Conservation (phyloP, 1,284 basidiomycete genomes). For the Earliella scabrosa region DNA sequence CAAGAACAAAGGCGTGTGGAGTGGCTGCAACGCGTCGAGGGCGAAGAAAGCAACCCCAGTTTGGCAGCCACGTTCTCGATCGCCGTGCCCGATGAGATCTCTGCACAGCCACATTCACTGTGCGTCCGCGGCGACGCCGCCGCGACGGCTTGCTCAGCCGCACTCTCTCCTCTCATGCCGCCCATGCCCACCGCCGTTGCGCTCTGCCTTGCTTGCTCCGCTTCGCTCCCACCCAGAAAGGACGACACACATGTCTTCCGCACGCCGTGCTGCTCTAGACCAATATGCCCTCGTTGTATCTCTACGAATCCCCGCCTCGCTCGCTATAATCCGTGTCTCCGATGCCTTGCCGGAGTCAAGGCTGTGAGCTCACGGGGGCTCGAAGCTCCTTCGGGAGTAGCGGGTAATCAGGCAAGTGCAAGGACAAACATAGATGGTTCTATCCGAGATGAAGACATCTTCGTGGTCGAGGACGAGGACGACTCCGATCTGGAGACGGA, state of each 20-base stretch:
- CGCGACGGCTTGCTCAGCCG: slow-evolving; percentile 4
- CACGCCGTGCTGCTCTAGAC: slow-evolving; percentile 61
- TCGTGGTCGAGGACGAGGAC: slow-evolving; percentile 62
- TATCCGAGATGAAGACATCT: slow-evolving; percentile 60
- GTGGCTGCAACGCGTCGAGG: slow-evolving; percentile 11
- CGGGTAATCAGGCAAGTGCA: background rate
- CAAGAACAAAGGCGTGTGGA: slow-evolving; percentile 13
- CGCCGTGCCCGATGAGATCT: slow-evolving; percentile 10
- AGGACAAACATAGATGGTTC: slow-evolving; percentile 54
- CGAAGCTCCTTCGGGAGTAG: background rate
- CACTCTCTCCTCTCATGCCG: slow-evolving; percentile 8
- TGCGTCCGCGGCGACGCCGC: background rate
- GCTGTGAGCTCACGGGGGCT: slow-evolving; percentile 41
- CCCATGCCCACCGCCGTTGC: slow-evolving; percentile 2
- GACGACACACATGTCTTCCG: slow-evolving; percentile 37
- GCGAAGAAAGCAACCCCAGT: slow-evolving; percentile 13
- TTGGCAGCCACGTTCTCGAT: slow-evolving; percentile 5
- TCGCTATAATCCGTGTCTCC: slow-evolving; percentile 67
- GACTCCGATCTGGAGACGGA: slow-evolving; percentile 19
- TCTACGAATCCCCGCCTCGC: slow-evolving; percentile 58
- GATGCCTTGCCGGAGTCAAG: slow-evolving; percentile 60
- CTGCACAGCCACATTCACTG: slow-evolving; percentile 19
- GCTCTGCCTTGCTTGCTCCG: slow-evolving; percentile 69
- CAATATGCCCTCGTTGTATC: slow-evolving; percentile 62
- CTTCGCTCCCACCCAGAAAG: slow-evolving; percentile 51